phyloP scores from a whole-genome alignment of 139 green algal species.

The Coelastrella sp. region DNA sequence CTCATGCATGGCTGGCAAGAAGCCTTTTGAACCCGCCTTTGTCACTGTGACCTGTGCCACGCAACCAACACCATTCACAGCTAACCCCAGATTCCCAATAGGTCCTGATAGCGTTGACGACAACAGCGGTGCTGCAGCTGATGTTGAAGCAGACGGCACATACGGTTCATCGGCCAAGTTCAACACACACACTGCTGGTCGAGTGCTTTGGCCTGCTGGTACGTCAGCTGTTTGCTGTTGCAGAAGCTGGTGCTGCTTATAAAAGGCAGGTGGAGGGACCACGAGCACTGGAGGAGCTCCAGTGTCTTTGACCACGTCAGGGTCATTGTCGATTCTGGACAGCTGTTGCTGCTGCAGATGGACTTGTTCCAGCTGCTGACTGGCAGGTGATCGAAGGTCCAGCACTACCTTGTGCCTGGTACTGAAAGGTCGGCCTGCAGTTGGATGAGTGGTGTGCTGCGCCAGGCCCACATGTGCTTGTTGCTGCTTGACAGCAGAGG shows the following conservation, averaged over 20 bases:
- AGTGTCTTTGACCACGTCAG: not conserved
- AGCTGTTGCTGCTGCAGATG: not conserved
- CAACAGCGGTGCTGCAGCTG: not conserved
- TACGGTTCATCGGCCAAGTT: not conserved
- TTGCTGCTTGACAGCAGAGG: not conserved
- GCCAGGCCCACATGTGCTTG: not conserved
- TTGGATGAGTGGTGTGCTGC: not conserved
- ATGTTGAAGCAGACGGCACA: not conserved
- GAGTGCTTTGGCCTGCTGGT: not conserved
- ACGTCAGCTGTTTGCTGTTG: not conserved
- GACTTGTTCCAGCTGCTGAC: not conserved
- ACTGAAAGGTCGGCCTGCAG: not conserved
- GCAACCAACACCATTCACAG: not conserved
- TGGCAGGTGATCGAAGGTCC: not conserved
- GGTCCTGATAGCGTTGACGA: not conserved
- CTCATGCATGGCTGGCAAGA: constrained; percentile 33
- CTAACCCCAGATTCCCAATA: not conserved
- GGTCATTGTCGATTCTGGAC: no score
- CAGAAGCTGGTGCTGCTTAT: not conserved
- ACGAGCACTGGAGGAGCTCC: not conserved
- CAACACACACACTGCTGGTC: not conserved
- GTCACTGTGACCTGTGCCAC: not conserved
- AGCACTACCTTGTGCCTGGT: not conserved
- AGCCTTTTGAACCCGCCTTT: not conserved
- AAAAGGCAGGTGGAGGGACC: not conserved